Percentiles rank a stretch among this genome's conserved stretches.
Evolutionary conservation across 1,139 yeast genomes (phyloP).

Genomic region (Zygosaccharomyces pseudobailii): DNA sequence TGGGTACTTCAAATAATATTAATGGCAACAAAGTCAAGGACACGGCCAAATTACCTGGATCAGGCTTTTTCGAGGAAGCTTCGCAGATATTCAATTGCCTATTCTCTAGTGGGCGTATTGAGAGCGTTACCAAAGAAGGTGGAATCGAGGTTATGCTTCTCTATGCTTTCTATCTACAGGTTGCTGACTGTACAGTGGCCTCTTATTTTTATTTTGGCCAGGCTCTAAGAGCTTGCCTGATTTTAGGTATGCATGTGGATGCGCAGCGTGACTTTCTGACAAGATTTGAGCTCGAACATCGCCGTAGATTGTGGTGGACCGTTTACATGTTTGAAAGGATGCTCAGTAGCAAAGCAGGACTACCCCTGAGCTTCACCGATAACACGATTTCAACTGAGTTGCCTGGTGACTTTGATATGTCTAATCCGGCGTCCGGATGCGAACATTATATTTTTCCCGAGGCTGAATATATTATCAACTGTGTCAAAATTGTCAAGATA

Average conservation of each 20-base stretch:
- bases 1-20: slow-evolving; percentile 57
- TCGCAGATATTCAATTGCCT: slow-evolving; percentile 69
- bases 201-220: slow-evolving; percentile 78
- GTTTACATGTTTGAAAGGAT: slow-evolving; percentile 85
- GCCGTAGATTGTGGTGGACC: slow-evolving; percentile 88
- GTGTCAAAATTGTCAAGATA: slow-evolving; percentile 76
- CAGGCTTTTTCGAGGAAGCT: slow-evolving; percentile 71
- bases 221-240: slow-evolving; percentile 68
- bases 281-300: slow-evolving; percentile 68
- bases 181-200: slow-evolving; percentile 79
- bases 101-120: slow-evolving; percentile 75
- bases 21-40: slow-evolving; percentile 39
- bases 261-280: slow-evolving; percentile 62
- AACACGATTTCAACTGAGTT: slow-evolving; percentile 72
- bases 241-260: slow-evolving; percentile 80
- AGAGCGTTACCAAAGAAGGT: slow-evolving; percentile 70
- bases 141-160: slow-evolving; percentile 75
- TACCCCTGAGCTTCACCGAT: slow-evolving; percentile 74
- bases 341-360: slow-evolving; percentile 80
- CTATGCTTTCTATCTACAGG: slow-evolving; percentile 78
- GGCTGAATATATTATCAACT: slow-evolving; percentile 72
- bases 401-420: slow-evolving; percentile 67
- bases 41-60: slow-evolving; percentile 59
- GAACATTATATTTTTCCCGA: slow-evolving; percentile 73
- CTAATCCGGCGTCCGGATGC: slow-evolving; percentile 51